phyloP scores from a whole-genome alignment of 495 filamentous ascomycete species.

The Tirmania nivea region DNA sequence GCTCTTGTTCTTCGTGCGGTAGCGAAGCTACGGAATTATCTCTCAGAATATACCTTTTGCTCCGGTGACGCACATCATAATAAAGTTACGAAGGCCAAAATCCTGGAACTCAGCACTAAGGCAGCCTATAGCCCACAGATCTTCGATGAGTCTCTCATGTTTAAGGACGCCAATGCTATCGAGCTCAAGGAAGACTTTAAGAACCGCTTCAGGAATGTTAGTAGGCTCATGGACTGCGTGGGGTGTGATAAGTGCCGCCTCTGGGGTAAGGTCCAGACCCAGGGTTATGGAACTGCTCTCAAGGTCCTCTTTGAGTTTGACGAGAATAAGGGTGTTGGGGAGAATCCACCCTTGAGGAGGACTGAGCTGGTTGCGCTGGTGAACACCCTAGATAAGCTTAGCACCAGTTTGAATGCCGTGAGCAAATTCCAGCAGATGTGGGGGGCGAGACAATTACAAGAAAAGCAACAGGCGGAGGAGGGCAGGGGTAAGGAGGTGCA shows the following conservation, averaged over 20 bases:
- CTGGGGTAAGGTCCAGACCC: conserved; percentile 95
- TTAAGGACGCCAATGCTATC: conserved; percentile 47
- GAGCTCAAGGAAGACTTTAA: conserved; percentile 89
- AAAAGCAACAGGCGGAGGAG: neutral
- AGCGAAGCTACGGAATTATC: conserved; percentile 68
- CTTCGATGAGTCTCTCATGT: conserved; percentile 91
- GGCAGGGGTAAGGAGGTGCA: conserved; percentile 10
- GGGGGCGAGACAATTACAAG: neutral
- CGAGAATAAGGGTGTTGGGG: conserved; percentile 42
- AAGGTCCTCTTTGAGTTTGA: conserved; percentile 95
- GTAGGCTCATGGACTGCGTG: conserved; percentile 92
- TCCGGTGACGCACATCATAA: conserved; percentile 66
- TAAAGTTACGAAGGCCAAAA: conserved; percentile 50
- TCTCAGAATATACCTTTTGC: conserved; percentile 76
- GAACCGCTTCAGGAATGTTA: conserved; percentile 90
- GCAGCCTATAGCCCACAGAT: conserved; percentile 43
- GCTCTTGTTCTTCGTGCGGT: conserved; percentile 76
- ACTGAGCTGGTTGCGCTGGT: conserved; percentile 86
- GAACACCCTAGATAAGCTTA: conserved; percentile 78
- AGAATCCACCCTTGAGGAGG: conserved; percentile 55
- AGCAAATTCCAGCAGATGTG: conserved; percentile 38
- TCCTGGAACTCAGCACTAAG: conserved; percentile 44
- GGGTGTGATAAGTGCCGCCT: conserved; percentile 96
- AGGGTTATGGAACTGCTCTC: conserved; percentile 80
- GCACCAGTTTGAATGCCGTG: conserved; percentile 52